Percentiles rank a stretch among this genome's conserved stretches.
Evolutionary conservation across 192 early-diverging fungal genomes (phyloP).

Genomic region (Haplosporangium gracile): DNA sequence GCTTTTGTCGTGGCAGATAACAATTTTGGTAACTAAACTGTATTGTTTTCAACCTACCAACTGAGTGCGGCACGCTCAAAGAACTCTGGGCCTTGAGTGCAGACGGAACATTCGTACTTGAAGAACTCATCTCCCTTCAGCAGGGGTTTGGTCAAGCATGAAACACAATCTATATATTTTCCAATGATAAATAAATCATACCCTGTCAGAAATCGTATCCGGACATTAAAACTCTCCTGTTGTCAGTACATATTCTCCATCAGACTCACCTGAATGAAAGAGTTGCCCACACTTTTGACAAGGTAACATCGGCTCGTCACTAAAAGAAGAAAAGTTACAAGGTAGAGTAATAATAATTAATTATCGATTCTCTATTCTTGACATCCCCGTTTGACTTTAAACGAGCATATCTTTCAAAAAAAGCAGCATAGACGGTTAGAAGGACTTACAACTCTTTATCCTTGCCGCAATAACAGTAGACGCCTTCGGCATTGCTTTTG

Average conservation of each 20-base stretch:
- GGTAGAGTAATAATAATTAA: not conserved
- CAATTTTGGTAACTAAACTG: no score
- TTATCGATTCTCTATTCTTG: not conserved
- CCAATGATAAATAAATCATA: not conserved
- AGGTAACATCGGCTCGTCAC: constrained; percentile 75
- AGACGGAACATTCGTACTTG: constrained; percentile 82
- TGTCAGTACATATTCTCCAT: not conserved
- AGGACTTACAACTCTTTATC: constrained; percentile 64
- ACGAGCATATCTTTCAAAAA: not conserved
- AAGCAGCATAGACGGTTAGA: not conserved
- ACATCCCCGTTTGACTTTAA: not conserved
- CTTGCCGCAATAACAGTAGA: constrained; percentile 88
- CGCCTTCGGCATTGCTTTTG: constrained; percentile 61
- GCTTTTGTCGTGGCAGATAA: no score
- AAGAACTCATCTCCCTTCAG: constrained; percentile 83
- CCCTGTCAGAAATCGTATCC: not conserved
- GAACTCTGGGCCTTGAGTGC: constrained; percentile 70
- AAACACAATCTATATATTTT: constrained; percentile 70
- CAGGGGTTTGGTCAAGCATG: constrained; percentile 66
- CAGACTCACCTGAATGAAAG: constrained; percentile 78
- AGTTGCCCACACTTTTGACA: constrained; percentile 77
- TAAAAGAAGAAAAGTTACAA: constrained; percentile 17
- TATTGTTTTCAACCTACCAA: constrained; percentile 60
- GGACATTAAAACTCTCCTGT: not conserved
- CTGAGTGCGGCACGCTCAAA: constrained; percentile 78